phyloP scores from a whole-genome alignment of 805 yeast genomes.

The Blastobotrys americana region DNA sequence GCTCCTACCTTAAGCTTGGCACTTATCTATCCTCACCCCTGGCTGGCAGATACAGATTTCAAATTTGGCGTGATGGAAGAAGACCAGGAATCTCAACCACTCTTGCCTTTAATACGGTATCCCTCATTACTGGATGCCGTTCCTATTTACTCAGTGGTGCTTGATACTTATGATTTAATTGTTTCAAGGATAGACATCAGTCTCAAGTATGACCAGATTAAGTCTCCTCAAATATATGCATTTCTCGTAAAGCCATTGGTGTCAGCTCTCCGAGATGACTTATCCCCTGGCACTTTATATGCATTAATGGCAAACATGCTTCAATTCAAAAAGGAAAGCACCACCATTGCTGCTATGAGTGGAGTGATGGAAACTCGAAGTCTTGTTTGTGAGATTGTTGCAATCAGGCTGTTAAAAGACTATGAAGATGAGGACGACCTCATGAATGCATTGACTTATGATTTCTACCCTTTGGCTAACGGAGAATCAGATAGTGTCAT shows the following conservation, averaged over 20 bases:
- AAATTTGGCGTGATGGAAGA: constrained; percentile 10
- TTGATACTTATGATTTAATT: constrained; percentile 37
- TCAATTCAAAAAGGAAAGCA: constrained; percentile 32
- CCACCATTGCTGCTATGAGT: constrained; percentile 27
- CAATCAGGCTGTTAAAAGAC: constrained; percentile 43
- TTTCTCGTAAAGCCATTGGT: constrained; percentile 43
- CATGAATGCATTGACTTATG: constrained; percentile 40
- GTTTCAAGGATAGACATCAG: constrained; percentile 38
- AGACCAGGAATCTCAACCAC: constrained; percentile 12
- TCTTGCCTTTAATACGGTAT: constrained; percentile 16
- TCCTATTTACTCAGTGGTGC: constrained; percentile 30
- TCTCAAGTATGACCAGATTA: constrained; percentile 45
- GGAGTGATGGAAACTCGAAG: constrained; percentile 39
- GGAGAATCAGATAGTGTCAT: constrained; percentile 24
- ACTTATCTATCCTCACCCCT: too few relatives aligned
- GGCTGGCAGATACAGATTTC: too few relatives aligned
- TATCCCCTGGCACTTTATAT: constrained; percentile 32
- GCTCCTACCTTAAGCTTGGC: too few relatives aligned
- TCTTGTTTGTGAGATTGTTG: constrained; percentile 46
- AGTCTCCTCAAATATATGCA: constrained; percentile 44
- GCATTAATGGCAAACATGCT: constrained; percentile 34
- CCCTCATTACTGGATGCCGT: constrained; percentile 28
- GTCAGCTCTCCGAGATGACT: constrained; percentile 26
- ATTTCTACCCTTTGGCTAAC: constrained; percentile 40
- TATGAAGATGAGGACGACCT: constrained; percentile 36